phyloP scores from a whole-genome alignment of 1,139 yeast species.

The Saccharomycopsis phalli region DNA sequence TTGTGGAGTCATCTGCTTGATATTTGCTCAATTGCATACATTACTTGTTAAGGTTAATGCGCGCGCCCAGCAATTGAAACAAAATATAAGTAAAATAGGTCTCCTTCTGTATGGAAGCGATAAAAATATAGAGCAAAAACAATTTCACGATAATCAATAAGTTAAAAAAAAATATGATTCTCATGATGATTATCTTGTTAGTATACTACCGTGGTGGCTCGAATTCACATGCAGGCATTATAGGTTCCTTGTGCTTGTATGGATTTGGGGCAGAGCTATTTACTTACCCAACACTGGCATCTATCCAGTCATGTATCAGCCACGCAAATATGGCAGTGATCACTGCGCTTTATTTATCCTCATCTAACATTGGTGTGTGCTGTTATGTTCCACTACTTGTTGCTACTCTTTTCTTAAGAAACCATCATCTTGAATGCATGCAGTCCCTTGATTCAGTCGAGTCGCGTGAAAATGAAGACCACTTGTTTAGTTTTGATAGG shows the following conservation, averaged over 20 bases:
- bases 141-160: no score
- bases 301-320: constrained; percentile 52
- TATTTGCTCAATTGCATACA: no score
- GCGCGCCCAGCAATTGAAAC: no score
- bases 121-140: no score
- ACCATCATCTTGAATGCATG: constrained; percentile 34
- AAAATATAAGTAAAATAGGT: no score
- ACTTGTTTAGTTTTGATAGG: no score
- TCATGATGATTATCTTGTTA: constrained; percentile 31
- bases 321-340: constrained; percentile 61
- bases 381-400: constrained; percentile 46
- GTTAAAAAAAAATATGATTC: not conserved
- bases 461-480: constrained; percentile 1
- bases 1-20: no score
- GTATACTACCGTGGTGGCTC: constrained; percentile 48
- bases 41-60: no score
- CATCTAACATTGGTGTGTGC: constrained; percentile 51
- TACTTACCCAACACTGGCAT: constrained; percentile 58
- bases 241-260: constrained; percentile 56
- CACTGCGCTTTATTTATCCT: constrained; percentile 45
- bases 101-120: no score
- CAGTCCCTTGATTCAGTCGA: constrained; percentile 24
- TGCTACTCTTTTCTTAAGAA: constrained; percentile 45
- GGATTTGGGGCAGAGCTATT: constrained; percentile 71
- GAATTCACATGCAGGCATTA: constrained; percentile 45